Conservation (phyloP, 2,329 filamentous ascomycete species). For the Tolypocladium sp. region DNA sequence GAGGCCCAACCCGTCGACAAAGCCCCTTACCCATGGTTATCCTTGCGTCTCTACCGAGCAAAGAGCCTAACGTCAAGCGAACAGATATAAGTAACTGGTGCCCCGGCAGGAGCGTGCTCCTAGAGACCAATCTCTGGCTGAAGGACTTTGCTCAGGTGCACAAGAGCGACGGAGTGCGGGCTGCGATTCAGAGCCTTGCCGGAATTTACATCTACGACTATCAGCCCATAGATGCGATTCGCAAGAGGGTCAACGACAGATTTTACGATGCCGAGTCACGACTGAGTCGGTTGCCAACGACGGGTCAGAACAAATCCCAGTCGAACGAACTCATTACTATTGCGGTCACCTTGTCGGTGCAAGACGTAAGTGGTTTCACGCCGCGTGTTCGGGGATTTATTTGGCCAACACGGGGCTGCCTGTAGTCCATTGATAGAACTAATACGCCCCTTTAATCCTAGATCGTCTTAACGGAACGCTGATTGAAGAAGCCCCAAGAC, state of each 20-base stretch:
- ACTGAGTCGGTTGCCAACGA: conserved; percentile 16
- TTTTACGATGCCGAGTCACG: conserved; percentile 20
- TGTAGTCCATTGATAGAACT: not conserved
- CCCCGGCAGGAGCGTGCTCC: conserved; percentile 27
- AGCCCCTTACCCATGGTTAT: not conserved
- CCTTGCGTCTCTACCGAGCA: too few relatives aligned
- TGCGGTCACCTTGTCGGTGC: conserved; percentile 27
- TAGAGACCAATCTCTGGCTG: conserved; percentile 28
- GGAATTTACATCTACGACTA: conserved; percentile 33
- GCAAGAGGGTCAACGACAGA: conserved; percentile 20
- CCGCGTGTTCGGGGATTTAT: too few relatives aligned
- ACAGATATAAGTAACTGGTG: conserved; percentile 30
- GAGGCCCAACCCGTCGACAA: too few relatives aligned
- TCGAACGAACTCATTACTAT: conserved; percentile 27
- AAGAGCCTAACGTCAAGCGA: conserved; percentile 1
- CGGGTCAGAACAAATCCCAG: conserved; percentile 9
- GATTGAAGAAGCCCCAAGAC: conserved; percentile 17
- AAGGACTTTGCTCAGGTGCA: conserved; percentile 29
- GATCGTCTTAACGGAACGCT: conserved; percentile 27
- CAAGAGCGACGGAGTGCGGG: conserved; percentile 20
- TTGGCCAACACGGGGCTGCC: too few relatives aligned
- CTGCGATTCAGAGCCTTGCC: conserved; percentile 29
- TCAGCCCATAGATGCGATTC: conserved; percentile 19
- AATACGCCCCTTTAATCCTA: conserved; percentile 1
- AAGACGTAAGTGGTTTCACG: conserved; percentile 21